Conservation (phyloP, 306 rosid species). For the Lotus japonicus region DNA sequence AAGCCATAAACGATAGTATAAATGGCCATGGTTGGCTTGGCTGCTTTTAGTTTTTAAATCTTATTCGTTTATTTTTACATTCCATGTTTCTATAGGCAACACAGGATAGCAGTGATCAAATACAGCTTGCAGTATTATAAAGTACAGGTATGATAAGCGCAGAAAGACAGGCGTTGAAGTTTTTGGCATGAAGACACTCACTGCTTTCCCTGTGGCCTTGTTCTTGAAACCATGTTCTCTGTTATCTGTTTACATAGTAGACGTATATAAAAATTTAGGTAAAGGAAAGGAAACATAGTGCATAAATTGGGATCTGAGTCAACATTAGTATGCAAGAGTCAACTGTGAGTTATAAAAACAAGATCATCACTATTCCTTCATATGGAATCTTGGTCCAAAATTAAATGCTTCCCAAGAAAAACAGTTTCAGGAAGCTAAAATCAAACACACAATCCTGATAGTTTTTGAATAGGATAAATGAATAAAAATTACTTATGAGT, state of each 20-base stretch:
- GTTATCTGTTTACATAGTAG: conserved; percentile 42
- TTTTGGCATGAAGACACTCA: conserved; percentile 11
- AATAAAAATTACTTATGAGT: neutral
- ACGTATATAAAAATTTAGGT: neutral
- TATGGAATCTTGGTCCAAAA: neutral
- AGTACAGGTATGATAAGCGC: neutral
- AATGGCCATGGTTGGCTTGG: neutral
- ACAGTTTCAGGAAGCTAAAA: neutral
- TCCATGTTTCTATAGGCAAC: neutral
- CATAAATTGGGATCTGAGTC: neutral
- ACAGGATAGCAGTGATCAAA: neutral
- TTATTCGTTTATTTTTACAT: neutral
- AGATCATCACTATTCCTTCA: neutral
- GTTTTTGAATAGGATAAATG: neutral
- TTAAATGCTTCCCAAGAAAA: neutral
- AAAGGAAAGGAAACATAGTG: neutral
- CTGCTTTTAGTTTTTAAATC: neutral
- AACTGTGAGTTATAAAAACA: neutral
- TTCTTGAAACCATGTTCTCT: conserved; percentile 72
- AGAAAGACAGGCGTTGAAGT: neutral
- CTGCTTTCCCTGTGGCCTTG: conserved; percentile 26
- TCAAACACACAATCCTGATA: neutral
- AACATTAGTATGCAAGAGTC: neutral
- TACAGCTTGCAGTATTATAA: neutral
- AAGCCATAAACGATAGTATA: conserved; percentile 11